Conservation (phyloP, 2,329 filamentous ascomycete genomes). For the Chaetoscypha palmicola region DNA sequence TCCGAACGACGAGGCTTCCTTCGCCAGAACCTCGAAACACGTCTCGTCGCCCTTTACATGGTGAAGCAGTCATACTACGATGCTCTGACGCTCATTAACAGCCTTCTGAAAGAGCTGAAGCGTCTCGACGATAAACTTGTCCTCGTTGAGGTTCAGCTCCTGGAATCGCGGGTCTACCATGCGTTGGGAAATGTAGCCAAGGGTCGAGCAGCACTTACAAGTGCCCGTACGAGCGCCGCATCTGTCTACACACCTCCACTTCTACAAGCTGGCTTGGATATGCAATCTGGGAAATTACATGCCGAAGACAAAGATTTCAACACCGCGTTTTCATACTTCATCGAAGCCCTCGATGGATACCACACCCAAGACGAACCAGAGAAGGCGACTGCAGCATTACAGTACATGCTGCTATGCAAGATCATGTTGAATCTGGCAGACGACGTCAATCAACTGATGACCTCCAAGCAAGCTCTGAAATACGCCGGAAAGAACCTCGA, state of each 20-base stretch:
- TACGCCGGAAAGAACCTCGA: conserved; percentile 94
- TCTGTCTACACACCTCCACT: conserved; percentile 95
- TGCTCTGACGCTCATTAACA: conserved; percentile 92
- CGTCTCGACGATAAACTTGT: conserved; percentile 97
- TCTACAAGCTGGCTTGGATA: conserved; percentile 92
- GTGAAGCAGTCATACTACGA: conserved; percentile 97
- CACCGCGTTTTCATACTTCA: conserved; percentile 98
- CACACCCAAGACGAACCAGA: conserved; percentile 80
- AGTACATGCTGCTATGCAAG: conserved; percentile 99
- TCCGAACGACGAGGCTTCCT: conserved; percentile 92
- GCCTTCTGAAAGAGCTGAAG: conserved; percentile 91
- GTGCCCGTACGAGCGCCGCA: conserved; percentile 87
- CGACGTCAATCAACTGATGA: conserved; percentile 91
- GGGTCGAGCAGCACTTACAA: conserved; percentile 88
- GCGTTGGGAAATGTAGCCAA: conserved; percentile 95
- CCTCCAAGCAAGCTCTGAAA: conserved; percentile 92
- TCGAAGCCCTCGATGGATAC: conserved; percentile 96
- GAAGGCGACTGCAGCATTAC: conserved; percentile 91
- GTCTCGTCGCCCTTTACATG: conserved; percentile 91
- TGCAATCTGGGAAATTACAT: conserved; percentile 99
- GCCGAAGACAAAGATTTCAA: conserved; percentile 99
- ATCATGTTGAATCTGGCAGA: conserved; percentile 98
- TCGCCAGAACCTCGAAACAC: conserved; percentile 94
- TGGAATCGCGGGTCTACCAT: conserved; percentile 96
- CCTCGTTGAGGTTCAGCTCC: conserved; percentile 92